phyloP scores from a whole-genome alignment of 352 stramenopile species.

The Globisporangium okanoganense region DNA sequence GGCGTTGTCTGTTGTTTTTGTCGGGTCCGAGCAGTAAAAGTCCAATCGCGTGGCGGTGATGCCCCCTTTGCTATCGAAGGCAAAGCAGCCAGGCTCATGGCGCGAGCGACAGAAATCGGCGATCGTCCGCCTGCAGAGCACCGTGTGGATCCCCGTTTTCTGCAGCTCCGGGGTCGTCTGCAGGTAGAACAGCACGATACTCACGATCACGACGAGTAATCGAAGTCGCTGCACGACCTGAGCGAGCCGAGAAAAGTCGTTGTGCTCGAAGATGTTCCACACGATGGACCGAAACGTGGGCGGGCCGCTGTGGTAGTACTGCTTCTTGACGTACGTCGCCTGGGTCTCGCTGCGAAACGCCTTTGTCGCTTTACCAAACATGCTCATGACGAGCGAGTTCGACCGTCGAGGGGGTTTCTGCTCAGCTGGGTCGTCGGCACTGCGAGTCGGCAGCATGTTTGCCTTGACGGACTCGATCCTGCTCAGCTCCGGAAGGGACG shows the following conservation, averaged over 20 bases:
- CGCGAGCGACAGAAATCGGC: conserved; percentile 32
- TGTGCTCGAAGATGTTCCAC: conserved; percentile 50
- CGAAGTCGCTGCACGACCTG: conserved; percentile 27
- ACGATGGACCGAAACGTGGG: conserved; percentile 27
- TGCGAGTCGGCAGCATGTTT: not conserved
- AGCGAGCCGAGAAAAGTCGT: conserved; percentile 22
- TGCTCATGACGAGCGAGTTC: conserved; percentile 4
- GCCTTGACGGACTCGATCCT: not conserved
- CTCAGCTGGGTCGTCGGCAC: not conserved
- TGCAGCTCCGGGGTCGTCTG: conserved; percentile 53
- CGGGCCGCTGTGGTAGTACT: conserved; percentile 19
- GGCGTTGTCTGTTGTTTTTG: not conserved
- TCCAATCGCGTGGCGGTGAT: conserved; percentile 20
- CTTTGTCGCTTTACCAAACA: conserved; percentile 26
- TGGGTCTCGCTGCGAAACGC: conserved; percentile 18
- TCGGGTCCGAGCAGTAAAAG: conserved; percentile 23
- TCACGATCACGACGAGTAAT: conserved; percentile 32
- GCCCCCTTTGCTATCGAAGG: conserved; percentile 16
- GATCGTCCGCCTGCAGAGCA: conserved; percentile 39
- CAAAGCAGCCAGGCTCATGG: conserved; percentile 33
- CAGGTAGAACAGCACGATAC: conserved; percentile 47
- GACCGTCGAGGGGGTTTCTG: not conserved
- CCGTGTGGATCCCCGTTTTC: conserved; percentile 30
- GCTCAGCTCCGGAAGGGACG: conserved; percentile 7
- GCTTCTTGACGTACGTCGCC: conserved; percentile 19